phyloP scores from a whole-genome alignment of 805 yeast species.

The Vanderwaltozyma polyspora region DNA sequence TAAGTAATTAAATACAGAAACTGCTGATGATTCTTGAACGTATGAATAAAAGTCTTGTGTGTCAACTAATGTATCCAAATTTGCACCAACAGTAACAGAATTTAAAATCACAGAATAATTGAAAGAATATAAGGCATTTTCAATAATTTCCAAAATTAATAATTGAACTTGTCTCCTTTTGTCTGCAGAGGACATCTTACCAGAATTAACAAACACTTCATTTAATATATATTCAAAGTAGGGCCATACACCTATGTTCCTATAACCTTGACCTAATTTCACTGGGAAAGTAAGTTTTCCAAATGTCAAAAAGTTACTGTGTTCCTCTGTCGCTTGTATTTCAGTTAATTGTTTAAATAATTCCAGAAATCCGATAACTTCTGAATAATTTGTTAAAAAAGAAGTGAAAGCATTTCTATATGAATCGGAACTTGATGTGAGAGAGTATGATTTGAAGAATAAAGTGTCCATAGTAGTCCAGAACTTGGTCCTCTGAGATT shows the following conservation, averaged over 20 bases:
- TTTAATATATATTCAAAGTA: constrained; percentile 63
- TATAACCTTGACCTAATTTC: constrained; percentile 47
- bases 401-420: constrained; percentile 35
- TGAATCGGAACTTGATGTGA: constrained; percentile 21
- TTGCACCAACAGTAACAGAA: constrained; percentile 40
- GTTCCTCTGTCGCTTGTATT: constrained; percentile 23
- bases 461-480: constrained; percentile 68
- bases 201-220: constrained; percentile 51
- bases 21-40: constrained; percentile 59
- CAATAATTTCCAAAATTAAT: constrained; percentile 41
- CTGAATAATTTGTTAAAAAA: constrained; percentile 41
- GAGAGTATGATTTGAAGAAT: constrained; percentile 36
- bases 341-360: constrained; percentile 36
- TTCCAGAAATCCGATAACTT: constrained; percentile 48
- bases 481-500: constrained; percentile 34
- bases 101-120: constrained; percentile 42
- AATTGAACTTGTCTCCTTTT: constrained; percentile 40
- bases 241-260: constrained; percentile 66
- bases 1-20: constrained; percentile 49
- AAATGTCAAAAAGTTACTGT: constrained; percentile 23
- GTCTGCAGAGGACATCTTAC: constrained; percentile 17
- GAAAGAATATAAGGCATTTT: constrained; percentile 37
- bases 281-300: constrained; percentile 48
- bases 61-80: constrained; percentile 38
- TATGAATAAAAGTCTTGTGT: constrained; percentile 36